phyloP scores from a whole-genome alignment of 176 grass and related monocot species.

The Avena insularis region DNA sequence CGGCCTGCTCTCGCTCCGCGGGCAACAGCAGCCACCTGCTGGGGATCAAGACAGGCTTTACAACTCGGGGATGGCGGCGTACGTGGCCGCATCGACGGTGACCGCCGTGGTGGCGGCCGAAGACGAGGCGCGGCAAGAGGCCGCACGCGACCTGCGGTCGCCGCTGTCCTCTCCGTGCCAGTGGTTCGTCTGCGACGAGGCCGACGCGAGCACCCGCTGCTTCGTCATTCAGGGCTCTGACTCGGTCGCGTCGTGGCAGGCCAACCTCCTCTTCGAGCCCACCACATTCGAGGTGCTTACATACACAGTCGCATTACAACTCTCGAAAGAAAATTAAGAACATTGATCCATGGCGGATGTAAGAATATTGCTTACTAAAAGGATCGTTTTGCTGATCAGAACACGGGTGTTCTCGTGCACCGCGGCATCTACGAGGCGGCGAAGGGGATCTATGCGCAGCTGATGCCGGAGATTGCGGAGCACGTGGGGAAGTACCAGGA shows the following conservation, averaged over 20 bases:
- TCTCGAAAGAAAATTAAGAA: background rate
- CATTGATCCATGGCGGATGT: background rate
- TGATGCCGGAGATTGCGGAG: constrained; percentile 65
- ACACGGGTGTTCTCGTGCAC: constrained; percentile 82
- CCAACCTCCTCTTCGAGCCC: constrained; percentile 97
- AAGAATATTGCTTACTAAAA: background rate
- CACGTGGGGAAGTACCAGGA: constrained; percentile 50
- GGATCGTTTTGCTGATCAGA: constrained; percentile 26
- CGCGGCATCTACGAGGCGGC: constrained; percentile 98
- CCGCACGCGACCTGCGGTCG: constrained; percentile 89
- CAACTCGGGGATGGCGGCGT: constrained; percentile 86
- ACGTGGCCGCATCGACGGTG: constrained; percentile 85
- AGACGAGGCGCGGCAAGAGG: constrained; percentile 81
- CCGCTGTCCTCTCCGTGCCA: constrained; percentile 88
- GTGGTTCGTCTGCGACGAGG: constrained; percentile 95
- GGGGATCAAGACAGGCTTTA: constrained; percentile 42
- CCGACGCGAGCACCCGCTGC: constrained; percentile 65
- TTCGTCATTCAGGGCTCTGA: constrained; percentile 97
- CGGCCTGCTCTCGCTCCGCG: constrained; percentile 63
- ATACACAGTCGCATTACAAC: background rate
- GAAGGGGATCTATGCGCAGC: constrained; percentile 92
- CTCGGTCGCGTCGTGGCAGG: constrained; percentile 95
- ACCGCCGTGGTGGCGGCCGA: constrained; percentile 96
- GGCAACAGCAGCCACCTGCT: background rate
- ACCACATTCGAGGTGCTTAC: constrained; percentile 72